Evolutionary conservation across 345 rosid species (phyloP).

Genomic region (Eucalyptus rudis): DNA sequence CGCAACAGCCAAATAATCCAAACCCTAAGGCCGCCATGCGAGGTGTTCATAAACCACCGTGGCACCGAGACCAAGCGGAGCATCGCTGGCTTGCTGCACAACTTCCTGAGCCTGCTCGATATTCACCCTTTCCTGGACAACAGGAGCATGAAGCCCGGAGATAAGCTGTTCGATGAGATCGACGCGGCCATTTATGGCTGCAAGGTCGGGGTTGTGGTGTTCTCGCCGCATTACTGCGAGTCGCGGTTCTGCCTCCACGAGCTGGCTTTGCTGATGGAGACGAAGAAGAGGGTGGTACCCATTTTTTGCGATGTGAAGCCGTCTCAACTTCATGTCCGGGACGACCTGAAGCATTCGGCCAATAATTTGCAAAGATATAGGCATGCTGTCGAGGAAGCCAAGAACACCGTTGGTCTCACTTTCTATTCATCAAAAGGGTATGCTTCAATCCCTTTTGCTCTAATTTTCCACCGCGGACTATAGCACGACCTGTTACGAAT

Average conservation of each 20-base stretch:
- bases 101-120: conserved; percentile 27
- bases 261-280: conserved; percentile 59
- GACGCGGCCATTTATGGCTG: conserved; percentile 32
- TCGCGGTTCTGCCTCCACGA: conserved; percentile 79
- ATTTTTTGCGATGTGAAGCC: conserved; percentile 76
- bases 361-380: conserved; percentile 24
- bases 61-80: conserved; percentile 70
- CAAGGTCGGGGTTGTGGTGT: conserved; percentile 59
- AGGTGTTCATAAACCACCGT: conserved; percentile 77
- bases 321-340: conserved; percentile 43
- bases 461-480: neutral
- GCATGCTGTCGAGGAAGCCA: conserved; percentile 57
- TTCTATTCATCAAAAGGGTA: conserved; percentile 63
- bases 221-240: conserved; percentile 64
- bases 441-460: neutral
- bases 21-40: conserved; percentile 12
- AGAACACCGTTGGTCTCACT: conserved; percentile 63
- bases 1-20: neutral
- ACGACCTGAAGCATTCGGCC: conserved; percentile 10
- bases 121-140: conserved; percentile 54
- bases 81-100: conserved; percentile 48
- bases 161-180: conserved; percentile 42
- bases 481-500: neutral
- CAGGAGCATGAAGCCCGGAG: conserved; percentile 78
- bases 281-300: conserved; percentile 54